phyloP scores from a whole-genome alignment of 2,329 filamentous ascomycete species.

The Xylaria sp. region DNA sequence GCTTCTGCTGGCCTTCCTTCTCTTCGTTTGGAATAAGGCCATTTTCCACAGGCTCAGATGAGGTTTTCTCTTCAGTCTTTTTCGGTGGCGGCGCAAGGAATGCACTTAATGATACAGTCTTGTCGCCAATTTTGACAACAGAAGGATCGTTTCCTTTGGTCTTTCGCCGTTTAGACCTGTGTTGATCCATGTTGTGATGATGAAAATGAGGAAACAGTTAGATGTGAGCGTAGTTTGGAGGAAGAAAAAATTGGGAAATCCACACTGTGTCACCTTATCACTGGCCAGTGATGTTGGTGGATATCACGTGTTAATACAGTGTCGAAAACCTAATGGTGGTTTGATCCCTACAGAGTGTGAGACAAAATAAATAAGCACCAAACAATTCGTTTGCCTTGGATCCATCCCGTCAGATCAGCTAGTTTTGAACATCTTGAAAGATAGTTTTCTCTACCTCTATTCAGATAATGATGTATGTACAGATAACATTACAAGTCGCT shows the following conservation, averaged over 20 bases:
- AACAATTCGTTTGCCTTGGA: neutral
- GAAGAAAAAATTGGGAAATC: constrained; percentile 23
- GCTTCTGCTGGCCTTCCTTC: constrained; percentile 31
- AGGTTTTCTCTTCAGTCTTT: constrained; percentile 43
- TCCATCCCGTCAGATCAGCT: neutral
- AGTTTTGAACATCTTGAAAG: neutral
- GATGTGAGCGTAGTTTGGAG: constrained; percentile 12
- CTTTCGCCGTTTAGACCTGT: constrained; percentile 54
- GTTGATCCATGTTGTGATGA: constrained; percentile 44
- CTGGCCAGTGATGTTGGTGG: neutral
- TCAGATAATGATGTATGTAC: neutral
- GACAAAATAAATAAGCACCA: neutral
- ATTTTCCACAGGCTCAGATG: constrained; percentile 23
- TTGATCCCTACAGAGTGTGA: neutral
- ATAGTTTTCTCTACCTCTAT: neutral
- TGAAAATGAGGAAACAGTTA: neutral
- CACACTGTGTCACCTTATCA: constrained; percentile 29
- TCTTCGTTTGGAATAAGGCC: constrained; percentile 20
- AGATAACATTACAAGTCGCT: constrained; percentile 3
- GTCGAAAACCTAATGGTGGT: neutral
- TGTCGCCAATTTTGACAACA: constrained; percentile 59
- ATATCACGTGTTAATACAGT: constrained; percentile 32
- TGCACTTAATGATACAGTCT: constrained; percentile 60
- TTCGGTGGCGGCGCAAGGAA: constrained; percentile 52
- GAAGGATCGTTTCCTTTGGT: constrained; percentile 47